Evolutionary conservation across 768 basidiomycete genomes (phyloP).

Genomic region (Mycena haematopus): DNA sequence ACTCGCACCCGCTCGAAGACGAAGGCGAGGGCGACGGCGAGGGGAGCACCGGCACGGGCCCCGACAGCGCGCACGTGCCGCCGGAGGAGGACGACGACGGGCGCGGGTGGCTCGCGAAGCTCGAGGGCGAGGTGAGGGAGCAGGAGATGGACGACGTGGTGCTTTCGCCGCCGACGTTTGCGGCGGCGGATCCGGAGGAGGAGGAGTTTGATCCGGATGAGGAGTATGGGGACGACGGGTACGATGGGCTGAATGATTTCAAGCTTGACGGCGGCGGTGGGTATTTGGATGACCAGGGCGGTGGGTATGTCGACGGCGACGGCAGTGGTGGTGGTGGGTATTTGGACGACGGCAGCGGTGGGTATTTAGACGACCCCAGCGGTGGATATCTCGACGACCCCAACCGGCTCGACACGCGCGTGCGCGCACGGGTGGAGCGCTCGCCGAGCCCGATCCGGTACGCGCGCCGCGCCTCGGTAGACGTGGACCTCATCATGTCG

Average conservation of each 20-base stretch:
- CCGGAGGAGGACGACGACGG: background rate
- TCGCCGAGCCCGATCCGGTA: slow-evolving; percentile 29
- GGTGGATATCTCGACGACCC: background rate
- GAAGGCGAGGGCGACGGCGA: no score
- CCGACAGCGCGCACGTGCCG: slow-evolving; percentile 15
- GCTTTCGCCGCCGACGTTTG: slow-evolving; percentile 27
- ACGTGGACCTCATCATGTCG: slow-evolving; percentile 23
- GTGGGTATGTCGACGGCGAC: no score
- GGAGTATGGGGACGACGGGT: slow-evolving; percentile 14
- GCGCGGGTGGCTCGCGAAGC: slow-evolving; percentile 24
- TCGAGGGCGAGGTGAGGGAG: slow-evolving; percentile 28
- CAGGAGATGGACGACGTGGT: slow-evolving; percentile 28
- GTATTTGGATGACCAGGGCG: no score
- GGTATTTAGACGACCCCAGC: no score
- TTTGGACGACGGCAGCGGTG: no score
- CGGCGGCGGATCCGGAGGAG: slow-evolving; percentile 17
- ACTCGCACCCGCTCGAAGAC: slow-evolving; percentile 29
- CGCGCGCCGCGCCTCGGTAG: slow-evolving; percentile 22
- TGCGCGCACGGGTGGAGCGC: slow-evolving; percentile 6
- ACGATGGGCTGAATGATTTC: slow-evolving; percentile 17
- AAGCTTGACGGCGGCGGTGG: slow-evolving; percentile 1
- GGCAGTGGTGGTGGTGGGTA: no score
- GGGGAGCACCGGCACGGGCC: slow-evolving; percentile 1
- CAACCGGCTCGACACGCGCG: background rate
- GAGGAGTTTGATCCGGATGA: slow-evolving; percentile 20